A percentile compares a stretch with the other conserved stretches of the same genome.
Evolutionary conservation across 2,329 filamentous ascomycete genomes (phyloP).

Genomic region (Didymellaceae sp.): DNA sequence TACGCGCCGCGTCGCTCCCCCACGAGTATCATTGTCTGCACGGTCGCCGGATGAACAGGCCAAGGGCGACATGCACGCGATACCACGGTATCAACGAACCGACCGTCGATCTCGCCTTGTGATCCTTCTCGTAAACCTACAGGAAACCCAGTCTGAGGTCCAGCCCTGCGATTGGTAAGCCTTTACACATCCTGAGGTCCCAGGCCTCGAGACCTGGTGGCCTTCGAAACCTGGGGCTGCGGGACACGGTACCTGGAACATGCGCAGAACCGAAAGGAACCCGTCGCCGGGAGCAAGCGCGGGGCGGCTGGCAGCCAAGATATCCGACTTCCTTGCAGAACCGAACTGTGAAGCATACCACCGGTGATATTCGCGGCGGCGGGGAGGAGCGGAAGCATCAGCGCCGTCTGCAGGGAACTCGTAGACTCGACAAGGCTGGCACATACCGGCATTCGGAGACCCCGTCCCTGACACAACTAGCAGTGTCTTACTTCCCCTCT

Average conservation of each 20-base stretch:
- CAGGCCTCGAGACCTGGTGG: conserved; percentile 3
- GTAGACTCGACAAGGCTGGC: conserved; percentile 12
- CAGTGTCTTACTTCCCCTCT: conserved; percentile 10
- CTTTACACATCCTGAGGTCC: neutral
- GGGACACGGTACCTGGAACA: conserved; percentile 2
- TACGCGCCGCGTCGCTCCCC: conserved; percentile 2
- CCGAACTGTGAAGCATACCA: conserved; percentile 6
- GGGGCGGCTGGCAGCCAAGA: conserved; percentile 5
- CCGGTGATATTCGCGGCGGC: conserved; percentile 15
- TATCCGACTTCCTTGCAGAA: neutral
- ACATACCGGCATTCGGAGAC: conserved; percentile 6
- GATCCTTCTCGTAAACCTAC: neutral
- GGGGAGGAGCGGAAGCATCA: conserved; percentile 17
- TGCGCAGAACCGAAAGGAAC: conserved; percentile 12
- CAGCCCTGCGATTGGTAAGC: conserved; percentile 8
- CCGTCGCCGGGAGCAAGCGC: conserved; percentile 6
- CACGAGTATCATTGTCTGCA: neutral
- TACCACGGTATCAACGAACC: neutral
- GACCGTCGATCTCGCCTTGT: neutral
- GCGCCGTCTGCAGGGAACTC: conserved; percentile 6
- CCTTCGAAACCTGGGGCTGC: conserved; percentile 14
- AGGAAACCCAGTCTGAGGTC: neutral
- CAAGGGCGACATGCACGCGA: neutral
- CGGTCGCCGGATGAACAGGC: neutral
- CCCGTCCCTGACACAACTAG: conserved; percentile 7